These are phyloP conservation scores for Crucihimalaya himalaica DNA, from an alignment of 345 rosid species.

Conservation along the genomic window DNA sequence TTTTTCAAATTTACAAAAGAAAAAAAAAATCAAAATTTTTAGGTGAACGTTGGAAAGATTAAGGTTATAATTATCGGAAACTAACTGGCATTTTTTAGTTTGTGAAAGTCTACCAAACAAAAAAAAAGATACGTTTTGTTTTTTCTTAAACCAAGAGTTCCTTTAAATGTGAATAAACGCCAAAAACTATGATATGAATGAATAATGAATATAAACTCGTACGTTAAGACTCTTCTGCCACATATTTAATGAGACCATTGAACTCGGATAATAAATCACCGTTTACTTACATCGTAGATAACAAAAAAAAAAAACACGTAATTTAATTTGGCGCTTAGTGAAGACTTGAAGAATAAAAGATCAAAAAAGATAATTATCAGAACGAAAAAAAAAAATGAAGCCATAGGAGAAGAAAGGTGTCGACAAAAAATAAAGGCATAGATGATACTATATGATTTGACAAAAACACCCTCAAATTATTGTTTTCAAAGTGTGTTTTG, in stretches of 20 bases:
- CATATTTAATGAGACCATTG: slow-evolving; percentile 3
- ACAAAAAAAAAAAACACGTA: slow-evolving; percentile 14
- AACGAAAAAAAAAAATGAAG: not conserved
- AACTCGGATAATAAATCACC: slow-evolving; percentile 9
- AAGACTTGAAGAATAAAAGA: not conserved
- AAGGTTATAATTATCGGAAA: not conserved
- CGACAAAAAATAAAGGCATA: not conserved
- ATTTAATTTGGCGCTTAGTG: slow-evolving; percentile 11
- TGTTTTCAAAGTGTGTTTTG: slow-evolving; percentile 6
- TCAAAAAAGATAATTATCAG: not conserved
- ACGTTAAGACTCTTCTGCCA: not conserved
- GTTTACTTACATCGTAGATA: not conserved
- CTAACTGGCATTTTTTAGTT: not conserved
- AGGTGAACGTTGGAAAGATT: not conserved
- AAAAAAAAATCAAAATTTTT: not conserved
- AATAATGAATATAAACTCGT: not conserved
- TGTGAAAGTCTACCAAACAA: not conserved
- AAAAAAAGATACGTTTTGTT: not conserved
- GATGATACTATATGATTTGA: slow-evolving; percentile 5
- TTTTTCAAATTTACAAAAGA: not conserved
- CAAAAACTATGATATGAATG: not conserved
- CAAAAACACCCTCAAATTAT: slow-evolving; percentile 40
- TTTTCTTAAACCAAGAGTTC: not conserved
- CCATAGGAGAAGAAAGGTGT: not conserved
- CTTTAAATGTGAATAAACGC: not conserved